phyloP scores from a whole-genome alignment of 1,139 yeast genomes.

The Candida anutae region DNA sequence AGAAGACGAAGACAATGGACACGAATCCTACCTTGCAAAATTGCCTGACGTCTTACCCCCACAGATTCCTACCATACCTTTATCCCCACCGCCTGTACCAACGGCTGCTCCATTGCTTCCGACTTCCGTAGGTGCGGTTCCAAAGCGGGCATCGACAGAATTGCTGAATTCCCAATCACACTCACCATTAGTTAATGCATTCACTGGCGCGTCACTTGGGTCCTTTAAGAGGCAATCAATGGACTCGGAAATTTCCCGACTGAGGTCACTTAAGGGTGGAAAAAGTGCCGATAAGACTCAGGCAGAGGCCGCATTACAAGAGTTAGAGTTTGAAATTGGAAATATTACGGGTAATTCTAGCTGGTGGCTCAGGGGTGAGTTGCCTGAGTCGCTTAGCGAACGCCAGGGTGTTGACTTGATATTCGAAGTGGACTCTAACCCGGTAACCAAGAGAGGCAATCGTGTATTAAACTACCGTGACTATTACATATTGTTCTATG shows the following conservation, averaged over 20 bases:
- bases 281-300: slow-evolving; percentile 14
- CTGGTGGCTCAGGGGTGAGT: slow-evolving; percentile 62
- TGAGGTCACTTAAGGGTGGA: slow-evolving; percentile 13
- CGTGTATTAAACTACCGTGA: slow-evolving; percentile 47
- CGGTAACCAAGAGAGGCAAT: slow-evolving; percentile 51
- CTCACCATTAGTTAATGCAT: background rate
- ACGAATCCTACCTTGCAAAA: too few relatives aligned
- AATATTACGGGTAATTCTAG: slow-evolving; percentile 26
- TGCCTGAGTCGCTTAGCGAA: slow-evolving; percentile 49
- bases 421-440: slow-evolving; percentile 59
- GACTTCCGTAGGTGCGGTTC: slow-evolving; percentile 5
- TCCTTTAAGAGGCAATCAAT: slow-evolving; percentile 3
- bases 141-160: too few relatives aligned
- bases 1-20: too few relatives aligned
- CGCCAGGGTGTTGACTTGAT: slow-evolving; percentile 42
- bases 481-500: slow-evolving; percentile 66
- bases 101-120: too few relatives aligned
- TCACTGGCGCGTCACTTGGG: background rate
- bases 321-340: slow-evolving; percentile 25
- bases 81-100: too few relatives aligned
- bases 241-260: slow-evolving; percentile 11
- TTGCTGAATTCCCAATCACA: too few relatives aligned
- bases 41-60: too few relatives aligned
- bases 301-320: slow-evolving; percentile 22
- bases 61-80: too few relatives aligned